A percentile compares a stretch with the other conserved stretches of the same genome.
Evolutionary conservation across 495 filamentous ascomycete species (phyloP).

Genomic region (Rhypophila decipiens): DNA sequence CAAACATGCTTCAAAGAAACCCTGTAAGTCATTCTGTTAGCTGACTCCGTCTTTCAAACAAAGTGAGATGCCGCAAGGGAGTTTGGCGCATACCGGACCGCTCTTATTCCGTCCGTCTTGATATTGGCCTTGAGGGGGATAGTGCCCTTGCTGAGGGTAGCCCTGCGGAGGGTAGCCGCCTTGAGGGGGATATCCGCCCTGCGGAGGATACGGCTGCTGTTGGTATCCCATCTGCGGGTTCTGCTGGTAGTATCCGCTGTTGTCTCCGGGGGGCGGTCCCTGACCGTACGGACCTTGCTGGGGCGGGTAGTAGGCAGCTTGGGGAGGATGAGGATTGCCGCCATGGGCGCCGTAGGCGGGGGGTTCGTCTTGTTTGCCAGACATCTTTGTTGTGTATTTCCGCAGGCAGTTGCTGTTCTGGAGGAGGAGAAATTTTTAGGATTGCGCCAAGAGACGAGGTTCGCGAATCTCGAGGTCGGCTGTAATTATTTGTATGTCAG

Average conservation of each 20-base stretch:
- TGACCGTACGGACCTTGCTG: background rate
- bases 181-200: conserved; percentile 12
- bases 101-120: conserved; percentile 7
- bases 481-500: too few relatives aligned
- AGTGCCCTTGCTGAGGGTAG: conserved; percentile 16
- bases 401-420: too few relatives aligned
- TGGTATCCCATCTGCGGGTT: conserved; percentile 38
- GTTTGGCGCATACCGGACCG: conserved; percentile 13
- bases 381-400: conserved; percentile 20
- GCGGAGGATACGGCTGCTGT: conserved; percentile 19
- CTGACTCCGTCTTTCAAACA: too few relatives aligned
- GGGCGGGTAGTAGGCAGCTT: conserved; percentile 1
- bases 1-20: conserved; percentile 30
- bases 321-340: conserved; percentile 24
- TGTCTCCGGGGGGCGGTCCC: background rate
- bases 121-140: conserved; percentile 11
- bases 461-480: too few relatives aligned
- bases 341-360: conserved; percentile 28
- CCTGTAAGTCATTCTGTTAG: conserved; percentile 11
- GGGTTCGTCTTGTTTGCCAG: conserved; percentile 34
- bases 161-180: conserved; percentile 16
- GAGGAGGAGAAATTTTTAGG: too few relatives aligned
- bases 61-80: too few relatives aligned
- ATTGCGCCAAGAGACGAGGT: too few relatives aligned
- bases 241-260: conserved; percentile 27